These are phyloP conservation scores for Thelephora terrestris DNA, from an alignment of 1,284 basidiomycete genomes.

Conservation along the genomic window DNA sequence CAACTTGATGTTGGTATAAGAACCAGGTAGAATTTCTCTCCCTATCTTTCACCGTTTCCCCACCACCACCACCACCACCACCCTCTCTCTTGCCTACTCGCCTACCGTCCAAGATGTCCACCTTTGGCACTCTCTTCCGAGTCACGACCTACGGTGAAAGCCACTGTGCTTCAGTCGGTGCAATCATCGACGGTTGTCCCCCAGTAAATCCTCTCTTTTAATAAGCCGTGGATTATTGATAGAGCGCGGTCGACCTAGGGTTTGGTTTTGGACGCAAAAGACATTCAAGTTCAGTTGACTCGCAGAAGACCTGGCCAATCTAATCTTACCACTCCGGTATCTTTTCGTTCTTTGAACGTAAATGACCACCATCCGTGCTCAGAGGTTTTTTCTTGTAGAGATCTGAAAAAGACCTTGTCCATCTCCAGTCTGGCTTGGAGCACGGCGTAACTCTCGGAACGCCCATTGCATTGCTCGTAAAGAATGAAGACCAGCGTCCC, in stretches of 20 bases:
- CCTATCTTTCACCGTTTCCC: background rate
- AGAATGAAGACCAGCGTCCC: conserved; percentile 97
- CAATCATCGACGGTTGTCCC: conserved; percentile 95
- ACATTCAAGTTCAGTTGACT: conserved; percentile 90
- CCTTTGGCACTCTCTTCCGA: conserved; percentile 84
- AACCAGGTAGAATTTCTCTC: background rate
- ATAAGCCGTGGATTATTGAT: too few relatives aligned
- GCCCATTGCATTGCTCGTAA: conserved; percentile 91
- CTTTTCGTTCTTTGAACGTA: conserved; percentile 2
- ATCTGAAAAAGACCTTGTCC: conserved; percentile 94
- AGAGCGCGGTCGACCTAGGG: conserved; percentile 52
- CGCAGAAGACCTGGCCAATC: conserved; percentile 93
- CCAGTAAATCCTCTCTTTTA: conserved; percentile 47
- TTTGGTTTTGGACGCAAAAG: conserved; percentile 66
- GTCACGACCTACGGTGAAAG: conserved; percentile 98
- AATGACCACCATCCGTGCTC: background rate
- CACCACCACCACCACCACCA: conserved; percentile 2
- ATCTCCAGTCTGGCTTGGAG: conserved; percentile 92
- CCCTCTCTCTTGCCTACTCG: background rate
- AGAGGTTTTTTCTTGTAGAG: conserved; percentile 42
- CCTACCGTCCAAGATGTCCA: conserved; percentile 59
- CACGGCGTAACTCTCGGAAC: conserved; percentile 94
- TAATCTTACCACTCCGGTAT: conserved; percentile 89
- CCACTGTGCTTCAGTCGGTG: conserved; percentile 94
- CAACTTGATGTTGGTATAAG: background rate